Base-by-base conservation (phyloP, 2,329 filamentous ascomycete species). In the Aspergillus pseudoviridinutans region DNA sequence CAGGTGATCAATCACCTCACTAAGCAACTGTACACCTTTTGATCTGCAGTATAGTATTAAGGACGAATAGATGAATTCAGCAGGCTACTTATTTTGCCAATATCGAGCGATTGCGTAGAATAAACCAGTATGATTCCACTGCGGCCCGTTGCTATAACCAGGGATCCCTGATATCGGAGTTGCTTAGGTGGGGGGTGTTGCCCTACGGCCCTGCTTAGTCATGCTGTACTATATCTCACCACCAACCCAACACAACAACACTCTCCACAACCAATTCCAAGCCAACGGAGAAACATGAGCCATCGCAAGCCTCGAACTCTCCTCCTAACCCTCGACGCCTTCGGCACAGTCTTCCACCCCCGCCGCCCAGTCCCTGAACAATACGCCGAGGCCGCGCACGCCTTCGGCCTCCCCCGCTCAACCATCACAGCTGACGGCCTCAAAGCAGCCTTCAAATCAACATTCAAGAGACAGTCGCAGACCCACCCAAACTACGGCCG, bases 261-360 rank as follows among this genome's bases (percentile, higher is more conserved):
- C 29, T 28, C 27, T 50, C 44, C 28, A 28, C 24, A 38, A 50
- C 14, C 38, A 47, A 12, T 14, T 3, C 22, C 12, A 14, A 27
- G 22, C 22, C 28, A 41, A 51, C n/a, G 8, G 49, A 8, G 41
- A 51, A 53, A 22, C 10, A 52, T 53, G 46, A 49, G 28, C 28
- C 24, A 22, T 47, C 44, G 44, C 44, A 56, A 51, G 25, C 51
- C 54, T 10, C 66, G 67, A 3, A 67, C 61, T 10, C 72, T 79
- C 27, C 71, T 79, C 35, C 66, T 79, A 22, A 79, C 77, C 35
- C 64, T 79, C 44, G 78, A 80, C 64, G 77, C 77, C 35, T 77
- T 79, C 56, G 73, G 71, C 24, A 80, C 78, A 3, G 59, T 80
- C 50, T 79, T 79, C 62, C 62, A 74, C 52, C 77, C 78, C 0